Percentiles rank a stretch among this genome's conserved stretches.
Evolutionary conservation across 371 early-diverging fungal species (phyloP).

Genomic region (Mortierella sp.): DNA sequence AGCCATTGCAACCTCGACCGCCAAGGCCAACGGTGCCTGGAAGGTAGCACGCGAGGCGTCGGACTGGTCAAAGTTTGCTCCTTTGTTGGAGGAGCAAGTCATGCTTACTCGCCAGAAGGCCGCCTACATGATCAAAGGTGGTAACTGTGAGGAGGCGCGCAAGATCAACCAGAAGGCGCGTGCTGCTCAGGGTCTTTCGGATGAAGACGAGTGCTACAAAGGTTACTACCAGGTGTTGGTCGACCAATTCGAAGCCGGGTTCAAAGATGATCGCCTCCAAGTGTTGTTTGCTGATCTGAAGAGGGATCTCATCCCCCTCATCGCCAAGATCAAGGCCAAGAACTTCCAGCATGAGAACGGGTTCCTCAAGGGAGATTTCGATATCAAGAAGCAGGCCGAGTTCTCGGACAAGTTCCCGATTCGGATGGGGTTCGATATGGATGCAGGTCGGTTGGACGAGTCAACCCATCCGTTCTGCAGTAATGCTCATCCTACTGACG

Average conservation of each 20-base stretch:
- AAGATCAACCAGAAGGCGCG: constrained; percentile 49
- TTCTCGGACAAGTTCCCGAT: constrained; percentile 50
- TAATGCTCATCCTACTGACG: constrained; percentile 46
- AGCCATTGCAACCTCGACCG: constrained; percentile 31
- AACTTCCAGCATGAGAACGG: constrained; percentile 47
- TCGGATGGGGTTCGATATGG: constrained; percentile 60
- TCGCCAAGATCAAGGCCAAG: constrained; percentile 56
- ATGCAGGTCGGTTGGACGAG: constrained; percentile 52
- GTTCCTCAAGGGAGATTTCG: constrained; percentile 40
- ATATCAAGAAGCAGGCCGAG: constrained; percentile 53
- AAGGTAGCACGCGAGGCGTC: constrained; percentile 51
- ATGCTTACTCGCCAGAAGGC: constrained; percentile 38
- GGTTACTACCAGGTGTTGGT: constrained; percentile 54
- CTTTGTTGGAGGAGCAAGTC: constrained; percentile 50
- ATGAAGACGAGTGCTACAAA: constrained; percentile 44
- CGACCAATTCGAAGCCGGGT: constrained; percentile 51
- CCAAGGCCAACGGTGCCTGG: constrained; percentile 45
- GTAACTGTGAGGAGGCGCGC: constrained; percentile 38
- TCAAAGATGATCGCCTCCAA: constrained; percentile 51
- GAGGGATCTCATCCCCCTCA: constrained; percentile 55
- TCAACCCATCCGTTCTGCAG: constrained; percentile 59
- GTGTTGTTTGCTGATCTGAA: constrained; percentile 55
- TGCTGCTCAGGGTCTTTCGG: constrained; percentile 24
- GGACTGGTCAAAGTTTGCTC: constrained; percentile 54
- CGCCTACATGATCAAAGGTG: constrained; percentile 31